These are phyloP conservation scores for Thielaviopsis musarum DNA, from an alignment of 2,329 filamentous ascomycete species.

Conservation along the genomic window DNA sequence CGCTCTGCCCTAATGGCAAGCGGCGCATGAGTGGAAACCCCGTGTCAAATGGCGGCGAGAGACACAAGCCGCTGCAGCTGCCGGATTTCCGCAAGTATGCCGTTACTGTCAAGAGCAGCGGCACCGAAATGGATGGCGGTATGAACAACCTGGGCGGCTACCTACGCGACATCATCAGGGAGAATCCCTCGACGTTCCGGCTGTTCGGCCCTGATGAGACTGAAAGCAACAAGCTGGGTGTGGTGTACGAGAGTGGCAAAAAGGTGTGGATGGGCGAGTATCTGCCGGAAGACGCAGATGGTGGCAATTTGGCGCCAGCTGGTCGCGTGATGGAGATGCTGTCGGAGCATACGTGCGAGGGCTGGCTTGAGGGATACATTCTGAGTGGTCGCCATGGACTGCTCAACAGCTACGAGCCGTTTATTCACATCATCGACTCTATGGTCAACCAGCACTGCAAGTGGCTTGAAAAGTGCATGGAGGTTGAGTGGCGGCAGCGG, in stretches of 20 bases:
- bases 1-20: conserved; percentile 46
- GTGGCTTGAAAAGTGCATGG: conserved; percentile 68
- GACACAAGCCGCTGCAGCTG: conserved; percentile 50
- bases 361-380: conserved; percentile 66
- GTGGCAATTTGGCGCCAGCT: conserved; percentile 50
- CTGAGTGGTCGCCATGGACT: conserved; percentile 59
- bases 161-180: conserved; percentile 48
- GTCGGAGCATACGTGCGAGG: conserved; percentile 65
- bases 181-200: conserved; percentile 52
- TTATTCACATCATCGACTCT: conserved; percentile 68
- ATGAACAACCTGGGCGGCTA: conserved; percentile 56
- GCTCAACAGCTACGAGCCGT: conserved; percentile 68
- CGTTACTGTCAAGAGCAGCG: conserved; percentile 43
- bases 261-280: conserved; percentile 70
- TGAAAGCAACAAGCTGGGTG: conserved; percentile 60
- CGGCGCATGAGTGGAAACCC: conserved; percentile 64
- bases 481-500: conserved; percentile 60
- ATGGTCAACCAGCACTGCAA: conserved; percentile 83
- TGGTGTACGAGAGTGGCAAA: conserved; percentile 56
- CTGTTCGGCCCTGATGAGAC: conserved; percentile 69
- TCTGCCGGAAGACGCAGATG: conserved; percentile 58
- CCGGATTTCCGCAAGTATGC: conserved; percentile 55
- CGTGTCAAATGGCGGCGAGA: conserved; percentile 52
- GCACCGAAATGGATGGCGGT: conserved; percentile 37
- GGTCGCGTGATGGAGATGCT: conserved; percentile 73